A percentile compares a stretch with the other conserved stretches of the same genome.
Evolutionary conservation across 1,284 basidiomycete species (phyloP).

Genomic region (Stygiomarasmius scandens): DNA sequence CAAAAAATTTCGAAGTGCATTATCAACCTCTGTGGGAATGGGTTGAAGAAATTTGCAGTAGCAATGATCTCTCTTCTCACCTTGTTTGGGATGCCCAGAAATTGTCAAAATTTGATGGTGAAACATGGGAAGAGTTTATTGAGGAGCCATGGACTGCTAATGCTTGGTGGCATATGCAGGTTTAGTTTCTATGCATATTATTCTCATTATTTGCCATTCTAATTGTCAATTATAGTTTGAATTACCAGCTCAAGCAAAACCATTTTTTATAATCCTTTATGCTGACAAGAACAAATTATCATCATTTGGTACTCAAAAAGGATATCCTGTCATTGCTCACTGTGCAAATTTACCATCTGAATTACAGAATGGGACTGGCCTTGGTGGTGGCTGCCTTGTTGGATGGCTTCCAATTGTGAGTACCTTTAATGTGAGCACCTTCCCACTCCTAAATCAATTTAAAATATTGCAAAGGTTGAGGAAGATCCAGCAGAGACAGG

Average conservation of each 20-base stretch:
- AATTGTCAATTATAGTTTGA: background rate
- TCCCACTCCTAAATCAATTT: too few relatives aligned
- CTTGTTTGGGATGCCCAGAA: slow-evolving; percentile 7
- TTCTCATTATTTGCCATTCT: background rate
- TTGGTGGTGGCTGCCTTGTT: slow-evolving; percentile 41
- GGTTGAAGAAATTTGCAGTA: background rate
- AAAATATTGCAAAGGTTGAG: too few relatives aligned
- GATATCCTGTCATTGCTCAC: slow-evolving; percentile 40
- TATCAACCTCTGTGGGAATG: slow-evolving; percentile 6
- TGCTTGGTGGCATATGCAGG: slow-evolving; percentile 10
- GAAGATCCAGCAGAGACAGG: slow-evolving; percentile 28
- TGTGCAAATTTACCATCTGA: slow-evolving; percentile 38
- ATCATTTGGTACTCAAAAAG: slow-evolving; percentile 4
- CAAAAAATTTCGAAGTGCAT: background rate
- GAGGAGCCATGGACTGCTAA: slow-evolving; percentile 8
- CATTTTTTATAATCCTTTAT: slow-evolving; percentile 4
- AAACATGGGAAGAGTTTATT: background rate
- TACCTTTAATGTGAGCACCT: too few relatives aligned
- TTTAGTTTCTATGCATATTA: background rate
- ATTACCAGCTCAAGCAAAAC: background rate
- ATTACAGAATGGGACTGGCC: slow-evolving; percentile 38
- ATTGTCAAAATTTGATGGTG: slow-evolving; percentile 3
- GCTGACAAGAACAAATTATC: slow-evolving; percentile 7
- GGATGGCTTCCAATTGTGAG: slow-evolving; percentile 48
- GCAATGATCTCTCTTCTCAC: background rate